phyloP scores from a whole-genome alignment of 2,329 filamentous ascomycete species.

The Xylariaceae sp. region DNA sequence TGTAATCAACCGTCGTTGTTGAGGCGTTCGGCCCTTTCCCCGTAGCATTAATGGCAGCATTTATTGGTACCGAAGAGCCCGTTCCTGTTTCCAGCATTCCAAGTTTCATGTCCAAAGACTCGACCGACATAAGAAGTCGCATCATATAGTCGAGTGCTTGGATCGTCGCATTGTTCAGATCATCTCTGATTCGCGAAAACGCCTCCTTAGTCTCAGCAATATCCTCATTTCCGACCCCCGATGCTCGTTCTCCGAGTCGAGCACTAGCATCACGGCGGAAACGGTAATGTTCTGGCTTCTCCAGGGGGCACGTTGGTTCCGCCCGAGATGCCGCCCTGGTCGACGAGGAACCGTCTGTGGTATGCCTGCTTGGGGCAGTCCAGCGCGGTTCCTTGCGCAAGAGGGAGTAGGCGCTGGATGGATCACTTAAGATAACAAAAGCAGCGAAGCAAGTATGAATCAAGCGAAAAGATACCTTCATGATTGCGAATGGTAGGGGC shows the following conservation, averaged over 20 bases:
- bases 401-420: background rate
- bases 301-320: background rate
- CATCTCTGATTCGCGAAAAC: background rate
- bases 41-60: background rate
- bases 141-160: conserved; percentile 8
- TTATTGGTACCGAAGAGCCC: background rate
- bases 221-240: background rate
- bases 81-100: conserved; percentile 1
- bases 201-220: background rate
- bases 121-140: background rate
- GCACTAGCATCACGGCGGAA: background rate
- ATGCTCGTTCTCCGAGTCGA: background rate
- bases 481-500: background rate
- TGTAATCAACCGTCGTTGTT: background rate
- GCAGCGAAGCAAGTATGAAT: background rate
- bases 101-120: conserved; percentile 2
- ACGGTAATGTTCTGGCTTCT: background rate
- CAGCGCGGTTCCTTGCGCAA: background rate
- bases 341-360: background rate
- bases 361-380: background rate
- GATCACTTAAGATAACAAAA: background rate
- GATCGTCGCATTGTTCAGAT: conserved; percentile 8
- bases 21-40: background rate
- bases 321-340: background rate
- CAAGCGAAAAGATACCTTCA: background rate